These are phyloP conservation scores for Pseudogymnoascus sp. DNA, from an alignment of 2,329 filamentous ascomycete species.

Conservation along the genomic window DNA sequence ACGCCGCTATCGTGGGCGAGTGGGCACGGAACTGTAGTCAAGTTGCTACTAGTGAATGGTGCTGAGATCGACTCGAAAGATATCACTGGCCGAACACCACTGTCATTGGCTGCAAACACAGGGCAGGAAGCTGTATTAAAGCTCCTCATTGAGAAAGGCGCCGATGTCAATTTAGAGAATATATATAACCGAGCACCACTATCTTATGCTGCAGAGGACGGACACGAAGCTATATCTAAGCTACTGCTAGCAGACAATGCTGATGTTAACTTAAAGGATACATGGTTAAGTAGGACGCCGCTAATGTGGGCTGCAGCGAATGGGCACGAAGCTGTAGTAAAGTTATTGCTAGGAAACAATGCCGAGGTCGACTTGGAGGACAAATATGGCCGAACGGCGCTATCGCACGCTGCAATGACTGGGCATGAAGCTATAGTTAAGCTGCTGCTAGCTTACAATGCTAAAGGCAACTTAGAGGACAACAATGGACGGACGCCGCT, in stretches of 20 bases:
- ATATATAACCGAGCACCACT: constrained; percentile 18
- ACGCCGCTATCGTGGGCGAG: background rate
- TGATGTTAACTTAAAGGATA: background rate
- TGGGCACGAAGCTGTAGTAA: background rate
- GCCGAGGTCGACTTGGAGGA: background rate
- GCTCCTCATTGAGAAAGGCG: constrained; percentile 14
- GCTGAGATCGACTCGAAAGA: background rate
- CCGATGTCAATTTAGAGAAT: constrained; percentile 13
- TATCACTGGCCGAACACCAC: background rate
- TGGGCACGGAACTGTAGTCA: background rate
- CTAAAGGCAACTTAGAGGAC: constrained; percentile 10
- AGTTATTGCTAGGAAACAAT: background rate
- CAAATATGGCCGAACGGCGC: constrained; percentile 10
- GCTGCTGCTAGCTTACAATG: constrained; percentile 7
- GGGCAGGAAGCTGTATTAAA: constrained; percentile 15
- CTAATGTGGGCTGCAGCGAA: background rate
- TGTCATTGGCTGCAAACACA: background rate
- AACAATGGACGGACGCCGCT: constrained; percentile 21
- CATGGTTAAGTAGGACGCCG: background rate
- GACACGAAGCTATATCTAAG: constrained; percentile 21
- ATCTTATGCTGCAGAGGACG: constrained; percentile 22
- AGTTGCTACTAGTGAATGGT: background rate
- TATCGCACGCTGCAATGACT: constrained; percentile 13
- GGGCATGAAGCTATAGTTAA: constrained; percentile 12
- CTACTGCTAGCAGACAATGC: constrained; percentile 18